Percentiles rank a stretch among this genome's conserved stretches.
Conservation (phyloP, 163 green algal species). For the Scenedesmus sp. region DNA sequence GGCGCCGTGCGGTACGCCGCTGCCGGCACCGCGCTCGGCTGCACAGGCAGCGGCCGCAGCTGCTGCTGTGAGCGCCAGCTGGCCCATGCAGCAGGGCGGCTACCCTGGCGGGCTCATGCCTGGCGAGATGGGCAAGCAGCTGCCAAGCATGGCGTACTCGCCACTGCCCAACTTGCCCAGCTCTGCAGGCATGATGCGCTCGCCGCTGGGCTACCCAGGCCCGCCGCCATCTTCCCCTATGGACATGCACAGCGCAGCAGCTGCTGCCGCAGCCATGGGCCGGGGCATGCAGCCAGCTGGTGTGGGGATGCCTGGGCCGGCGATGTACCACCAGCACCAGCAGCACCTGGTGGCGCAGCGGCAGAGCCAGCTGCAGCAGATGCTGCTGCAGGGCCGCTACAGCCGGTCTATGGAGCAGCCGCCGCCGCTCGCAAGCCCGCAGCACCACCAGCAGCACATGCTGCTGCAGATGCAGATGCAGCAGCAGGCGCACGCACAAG, state of each 20-base stretch:
- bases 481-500: slow-evolving; percentile 4
- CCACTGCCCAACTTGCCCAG: not conserved
- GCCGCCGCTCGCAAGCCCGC: not conserved
- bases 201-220: not conserved
- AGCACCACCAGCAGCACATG: slow-evolving; percentile 36
- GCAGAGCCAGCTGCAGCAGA: slow-evolving; percentile 50
- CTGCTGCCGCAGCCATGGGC: slow-evolving; percentile 21
- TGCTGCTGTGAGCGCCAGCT: slow-evolving; percentile 2
- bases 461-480: slow-evolving; percentile 46
- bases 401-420: not conserved
- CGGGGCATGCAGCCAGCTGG: slow-evolving; percentile 5
- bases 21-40: slow-evolving; percentile 16
- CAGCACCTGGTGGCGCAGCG: slow-evolving; percentile 42
- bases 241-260: slow-evolving; percentile 6
- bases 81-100: not conserved
- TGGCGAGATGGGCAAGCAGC: not conserved
- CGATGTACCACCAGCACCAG: slow-evolving; percentile 24
- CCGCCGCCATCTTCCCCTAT: slow-evolving; percentile 6
- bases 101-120: not conserved
- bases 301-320: not conserved
- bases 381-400: slow-evolving; percentile 46
- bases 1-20: not conserved
- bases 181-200: not conserved
- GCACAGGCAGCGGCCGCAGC: slow-evolving; percentile 1
- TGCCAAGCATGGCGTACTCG: not conserved